A percentile compares a stretch with the other conserved stretches of the same genome.
These are phyloP conservation scores for Fusarium sp. DNA, from an alignment of 2,329 filamentous ascomycete genomes.

Conservation along the genomic window DNA sequence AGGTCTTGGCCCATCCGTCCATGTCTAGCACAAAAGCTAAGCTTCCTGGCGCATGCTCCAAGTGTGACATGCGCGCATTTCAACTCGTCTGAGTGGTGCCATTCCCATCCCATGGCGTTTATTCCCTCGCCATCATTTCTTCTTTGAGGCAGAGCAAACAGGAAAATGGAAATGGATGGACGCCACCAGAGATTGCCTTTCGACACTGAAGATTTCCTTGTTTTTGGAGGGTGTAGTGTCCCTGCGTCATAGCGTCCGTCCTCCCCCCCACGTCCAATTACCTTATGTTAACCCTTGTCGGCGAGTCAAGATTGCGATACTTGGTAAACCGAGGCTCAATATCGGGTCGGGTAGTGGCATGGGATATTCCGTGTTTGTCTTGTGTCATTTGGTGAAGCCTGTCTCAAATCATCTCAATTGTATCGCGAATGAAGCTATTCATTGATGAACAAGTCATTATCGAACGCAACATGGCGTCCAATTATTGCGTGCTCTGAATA, in stretches of 20 bases:
- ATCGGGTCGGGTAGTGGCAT: background rate
- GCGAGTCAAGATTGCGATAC: background rate
- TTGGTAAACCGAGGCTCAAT: background rate
- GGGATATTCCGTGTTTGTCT: background rate
- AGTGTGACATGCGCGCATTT: background rate
- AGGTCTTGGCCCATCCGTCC: background rate
- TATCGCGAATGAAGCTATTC: background rate
- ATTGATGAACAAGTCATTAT: background rate
- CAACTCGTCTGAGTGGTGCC: background rate
- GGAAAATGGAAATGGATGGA: background rate
- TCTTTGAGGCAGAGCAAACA: background rate
- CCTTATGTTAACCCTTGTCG: background rate
- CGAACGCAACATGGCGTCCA: background rate
- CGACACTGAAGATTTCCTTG: background rate
- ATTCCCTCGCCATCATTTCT: background rate
- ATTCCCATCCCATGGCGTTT: background rate
- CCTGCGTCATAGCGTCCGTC: background rate
- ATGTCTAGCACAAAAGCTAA: background rate
- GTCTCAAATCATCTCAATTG: background rate
- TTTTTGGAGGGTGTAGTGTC: background rate
- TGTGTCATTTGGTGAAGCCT: background rate
- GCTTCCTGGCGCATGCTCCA: background rate
- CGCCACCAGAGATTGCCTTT: conserved; percentile 2
- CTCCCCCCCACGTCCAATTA: background rate
- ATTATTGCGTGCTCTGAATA: background rate